These are phyloP conservation scores for Candida ortonii DNA, from an alignment of 805 yeast species.

Conservation along the genomic window DNA sequence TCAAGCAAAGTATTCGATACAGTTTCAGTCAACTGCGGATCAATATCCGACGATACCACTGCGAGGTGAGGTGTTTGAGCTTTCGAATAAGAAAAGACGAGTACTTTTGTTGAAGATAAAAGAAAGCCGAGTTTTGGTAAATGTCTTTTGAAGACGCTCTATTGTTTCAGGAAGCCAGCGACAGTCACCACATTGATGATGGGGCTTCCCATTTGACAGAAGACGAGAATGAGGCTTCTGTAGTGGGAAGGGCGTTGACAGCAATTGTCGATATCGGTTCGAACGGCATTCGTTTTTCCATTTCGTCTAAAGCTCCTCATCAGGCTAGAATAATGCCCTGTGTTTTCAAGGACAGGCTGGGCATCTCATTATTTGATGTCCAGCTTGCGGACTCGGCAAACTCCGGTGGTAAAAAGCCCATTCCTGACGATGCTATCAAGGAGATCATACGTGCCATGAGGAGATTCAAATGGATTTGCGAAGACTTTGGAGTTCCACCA, in stretches of 20 bases:
- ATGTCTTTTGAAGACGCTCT: conserved; percentile 32
- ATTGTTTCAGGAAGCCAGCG: conserved; percentile 28
- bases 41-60: too few species aligned
- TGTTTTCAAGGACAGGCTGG: conserved; percentile 70
- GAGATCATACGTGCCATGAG: conserved; percentile 64
- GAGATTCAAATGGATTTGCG: conserved; percentile 67
- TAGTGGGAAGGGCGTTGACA: conserved; percentile 54
- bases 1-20: too few species aligned
- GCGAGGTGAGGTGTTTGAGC: too few species aligned
- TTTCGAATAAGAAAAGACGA: neutral
- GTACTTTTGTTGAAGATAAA: neutral
- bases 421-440: conserved; percentile 52
- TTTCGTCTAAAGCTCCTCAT: conserved; percentile 63
- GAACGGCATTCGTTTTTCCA: conserved; percentile 69
- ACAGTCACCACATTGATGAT: conserved; percentile 30
- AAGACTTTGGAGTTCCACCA: conserved; percentile 65
- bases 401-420: conserved; percentile 42
- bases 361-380: conserved; percentile 65
- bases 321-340: conserved; percentile 78
- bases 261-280: conserved; percentile 79
- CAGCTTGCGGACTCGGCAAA: conserved; percentile 40
- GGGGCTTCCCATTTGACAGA: conserved; percentile 16
- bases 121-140: neutral
- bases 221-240: conserved; percentile 47
- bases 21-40: too few species aligned